phyloP scores from a whole-genome alignment of 208 protist genomes.

The Crithidia thermophila region DNA sequence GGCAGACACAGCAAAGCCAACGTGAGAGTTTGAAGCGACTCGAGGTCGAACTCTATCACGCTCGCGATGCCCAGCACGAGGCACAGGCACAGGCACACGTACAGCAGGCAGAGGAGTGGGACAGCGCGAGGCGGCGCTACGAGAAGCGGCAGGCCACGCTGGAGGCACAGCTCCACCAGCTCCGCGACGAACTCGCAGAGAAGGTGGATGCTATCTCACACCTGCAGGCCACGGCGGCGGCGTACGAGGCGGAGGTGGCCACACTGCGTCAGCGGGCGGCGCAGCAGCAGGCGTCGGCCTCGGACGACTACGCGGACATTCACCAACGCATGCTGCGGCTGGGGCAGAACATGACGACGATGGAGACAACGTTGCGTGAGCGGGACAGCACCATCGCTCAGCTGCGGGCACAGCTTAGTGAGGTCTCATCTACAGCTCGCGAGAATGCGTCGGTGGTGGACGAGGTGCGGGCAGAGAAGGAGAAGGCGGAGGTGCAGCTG shows the following conservation, averaged over 20 bases:
- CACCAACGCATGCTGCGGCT: constrained; percentile 31
- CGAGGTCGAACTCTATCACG: constrained; percentile 61
- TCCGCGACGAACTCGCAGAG: constrained; percentile 28
- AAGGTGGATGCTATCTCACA: constrained; percentile 20
- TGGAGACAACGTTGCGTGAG: constrained; percentile 26
- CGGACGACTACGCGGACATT: constrained; percentile 37
- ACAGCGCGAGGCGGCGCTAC: constrained; percentile 3
- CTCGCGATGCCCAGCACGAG: constrained; percentile 42
- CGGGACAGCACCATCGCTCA: constrained; percentile 27
- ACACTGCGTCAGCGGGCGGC: constrained; percentile 23
- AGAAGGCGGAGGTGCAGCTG: constrained; percentile 27
- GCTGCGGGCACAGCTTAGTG: constrained; percentile 28
- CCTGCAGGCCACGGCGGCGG: constrained; percentile 13
- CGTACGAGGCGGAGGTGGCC: constrained; percentile 30
- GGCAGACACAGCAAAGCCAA: constrained; percentile 41
- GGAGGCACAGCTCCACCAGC: constrained; percentile 28
- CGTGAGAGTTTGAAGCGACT: constrained; percentile 32
- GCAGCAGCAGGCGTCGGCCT: constrained; percentile 19
- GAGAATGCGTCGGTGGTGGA: constrained; percentile 14
- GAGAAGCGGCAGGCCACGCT: constrained; percentile 29
- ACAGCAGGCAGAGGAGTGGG: constrained; percentile 17
- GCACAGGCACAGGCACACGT: constrained; percentile 6
- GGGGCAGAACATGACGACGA: constrained; percentile 31
- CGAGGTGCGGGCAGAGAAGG: constrained; percentile 19
- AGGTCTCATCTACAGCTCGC: neutral